Evolutionary conservation across 2,329 filamentous ascomycete genomes (phyloP).

Genomic region (Phialocephala sp.): DNA sequence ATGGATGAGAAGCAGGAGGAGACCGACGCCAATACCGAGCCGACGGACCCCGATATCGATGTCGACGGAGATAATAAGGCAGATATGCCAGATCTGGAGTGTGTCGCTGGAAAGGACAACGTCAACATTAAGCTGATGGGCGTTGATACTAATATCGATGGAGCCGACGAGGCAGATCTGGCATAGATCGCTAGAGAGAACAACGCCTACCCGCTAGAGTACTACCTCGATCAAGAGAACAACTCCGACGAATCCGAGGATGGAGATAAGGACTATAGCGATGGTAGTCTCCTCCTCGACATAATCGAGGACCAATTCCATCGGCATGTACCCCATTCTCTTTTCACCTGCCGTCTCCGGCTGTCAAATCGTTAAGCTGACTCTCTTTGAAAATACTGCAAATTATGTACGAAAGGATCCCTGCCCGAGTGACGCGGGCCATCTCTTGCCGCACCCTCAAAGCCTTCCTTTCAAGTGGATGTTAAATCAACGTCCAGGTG

Average conservation of each 20-base stretch:
- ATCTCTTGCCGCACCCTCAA: conserved; percentile 24
- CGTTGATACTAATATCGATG: too few species aligned
- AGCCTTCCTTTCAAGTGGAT: conserved; percentile 26
- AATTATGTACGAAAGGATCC: conserved; percentile 32
- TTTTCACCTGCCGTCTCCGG: conserved; percentile 24
- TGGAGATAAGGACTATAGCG: conserved; percentile 33
- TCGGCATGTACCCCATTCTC: conserved; percentile 24
- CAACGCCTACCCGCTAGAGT: conserved; percentile 28
- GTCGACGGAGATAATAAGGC: conserved; percentile 23
- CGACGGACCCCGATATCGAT: conserved; percentile 40
- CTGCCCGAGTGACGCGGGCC: conserved; percentile 15
- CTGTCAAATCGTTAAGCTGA: conserved; percentile 23
- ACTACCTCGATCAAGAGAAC: conserved; percentile 31
- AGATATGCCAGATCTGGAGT: conserved; percentile 29
- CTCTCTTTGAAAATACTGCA: conserved; percentile 28
- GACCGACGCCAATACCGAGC: conserved; percentile 31
- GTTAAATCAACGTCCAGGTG: conserved; percentile 25
- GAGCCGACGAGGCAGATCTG: too few species aligned
- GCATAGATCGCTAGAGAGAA: conserved; percentile 28
- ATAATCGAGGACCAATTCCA: conserved; percentile 31
- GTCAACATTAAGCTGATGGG: too few species aligned
- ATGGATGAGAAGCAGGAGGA: conserved; percentile 29
- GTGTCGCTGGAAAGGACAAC: not conserved
- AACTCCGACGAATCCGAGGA: conserved; percentile 30
- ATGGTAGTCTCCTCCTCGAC: conserved; percentile 31